Base-by-base conservation (phyloP, 495 filamentous ascomycete species). In the Extremus antarcticus region DNA sequence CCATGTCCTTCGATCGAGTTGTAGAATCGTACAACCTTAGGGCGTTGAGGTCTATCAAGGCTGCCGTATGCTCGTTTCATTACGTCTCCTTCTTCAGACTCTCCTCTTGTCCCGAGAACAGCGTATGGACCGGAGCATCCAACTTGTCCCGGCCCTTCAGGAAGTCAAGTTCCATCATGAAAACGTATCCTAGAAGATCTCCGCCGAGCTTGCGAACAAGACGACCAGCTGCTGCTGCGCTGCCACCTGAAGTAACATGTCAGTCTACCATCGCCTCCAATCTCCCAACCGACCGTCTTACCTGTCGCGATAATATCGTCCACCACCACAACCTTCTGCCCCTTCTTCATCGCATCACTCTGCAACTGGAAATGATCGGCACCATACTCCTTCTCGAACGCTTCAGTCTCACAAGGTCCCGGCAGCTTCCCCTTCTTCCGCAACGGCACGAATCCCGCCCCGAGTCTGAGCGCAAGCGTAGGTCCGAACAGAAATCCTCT, bases 281-380 rank as follows among this genome's bases (percentile, higher is more conserved):
- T n/a, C n/a, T n/a, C n/a, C n/a, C n/a, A n/a, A n/a, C n/a, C n/a
- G n/a, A n/a, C n/a, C n/a, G n/a, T n/a, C 83, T 68, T 76, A 94
- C 92, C 92, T 58, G 92, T 99, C 32, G 92, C 92, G 71, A 99
- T 97, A 63, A 99, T 91, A 68, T 99, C 92, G 67, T 99, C 92
- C 41, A 99, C 86, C 48, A 99, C 77, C 57, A 99, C 70, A 19
- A 95, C 91, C 66, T 81, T 85, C 77, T 95, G 88, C 19, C 90
- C 94, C 39, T 79, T 76, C 76, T 87, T 86, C 65, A 97, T 82
- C 13, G 82, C 81, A 69, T 83, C 89, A 50, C 72, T 73, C 74
- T 99, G 94, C 74, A 97, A 94, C 78, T 97, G 85, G 75, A 99
- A 97, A 67, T 82, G 86, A 69, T 99, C 94, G 73, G 84, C 78